These are phyloP conservation scores for Tubosaeta sp. DNA, from an alignment of 768 basidiomycete species.

Conservation along the genomic window DNA sequence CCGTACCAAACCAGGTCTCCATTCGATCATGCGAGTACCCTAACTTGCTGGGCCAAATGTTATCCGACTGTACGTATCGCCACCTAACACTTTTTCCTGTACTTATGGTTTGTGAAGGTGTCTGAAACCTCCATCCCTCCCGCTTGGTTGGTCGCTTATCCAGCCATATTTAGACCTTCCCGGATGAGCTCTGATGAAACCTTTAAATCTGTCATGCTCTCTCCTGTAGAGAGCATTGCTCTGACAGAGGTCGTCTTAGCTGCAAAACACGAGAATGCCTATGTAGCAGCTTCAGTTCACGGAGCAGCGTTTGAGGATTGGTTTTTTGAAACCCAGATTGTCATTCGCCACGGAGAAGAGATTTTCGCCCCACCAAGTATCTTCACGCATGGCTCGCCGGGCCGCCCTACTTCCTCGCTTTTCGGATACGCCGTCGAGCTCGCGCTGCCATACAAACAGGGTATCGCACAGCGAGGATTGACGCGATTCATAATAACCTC, in stretches of 20 bases:
- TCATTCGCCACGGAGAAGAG: conserved; percentile 51
- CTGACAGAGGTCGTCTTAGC: conserved; percentile 51
- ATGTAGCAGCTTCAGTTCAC: conserved; percentile 35
- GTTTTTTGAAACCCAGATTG: conserved; percentile 37
- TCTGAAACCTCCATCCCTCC: conserved; percentile 35
- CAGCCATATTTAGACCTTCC: conserved; percentile 33
- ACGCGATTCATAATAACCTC: conserved; percentile 54
- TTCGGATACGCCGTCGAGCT: conserved; percentile 51
- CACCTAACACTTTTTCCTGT: background rate
- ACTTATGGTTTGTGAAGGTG: conserved; percentile 29
- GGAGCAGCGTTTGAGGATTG: conserved; percentile 38
- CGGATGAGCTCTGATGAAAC: conserved; percentile 3
- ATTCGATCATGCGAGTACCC: conserved; percentile 1
- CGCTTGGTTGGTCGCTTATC: conserved; percentile 36
- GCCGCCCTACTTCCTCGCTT: conserved; percentile 8
- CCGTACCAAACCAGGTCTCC: conserved; percentile 1
- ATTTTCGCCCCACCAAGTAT: conserved; percentile 27
- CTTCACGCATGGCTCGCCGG: conserved; percentile 15
- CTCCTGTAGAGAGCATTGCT: conserved; percentile 26
- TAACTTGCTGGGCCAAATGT: conserved; percentile 34
- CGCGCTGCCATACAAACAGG: conserved; percentile 72
- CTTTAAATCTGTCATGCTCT: conserved; percentile 17
- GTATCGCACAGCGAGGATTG: conserved; percentile 41
- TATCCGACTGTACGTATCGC: conserved; percentile 36
- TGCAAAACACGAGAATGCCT: conserved; percentile 49